Conservation (phyloP, 768 basidiomycete genomes). For the Lactarius vividus region DNA sequence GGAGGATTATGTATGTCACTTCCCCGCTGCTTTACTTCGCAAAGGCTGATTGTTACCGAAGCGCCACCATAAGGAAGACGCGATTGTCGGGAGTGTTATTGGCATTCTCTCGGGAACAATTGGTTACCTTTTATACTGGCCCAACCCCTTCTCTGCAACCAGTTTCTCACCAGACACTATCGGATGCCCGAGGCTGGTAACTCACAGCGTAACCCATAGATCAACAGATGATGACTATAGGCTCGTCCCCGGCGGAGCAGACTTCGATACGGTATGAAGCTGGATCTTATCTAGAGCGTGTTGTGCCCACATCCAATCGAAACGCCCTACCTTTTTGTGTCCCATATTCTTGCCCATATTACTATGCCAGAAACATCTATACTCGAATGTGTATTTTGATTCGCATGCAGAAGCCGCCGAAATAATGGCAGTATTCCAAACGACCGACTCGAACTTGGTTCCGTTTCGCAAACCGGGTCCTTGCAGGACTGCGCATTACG, state of each 20-base stretch:
- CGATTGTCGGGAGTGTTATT: slow-evolving; percentile 59
- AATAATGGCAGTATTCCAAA: not conserved
- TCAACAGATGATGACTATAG: slow-evolving; percentile 43
- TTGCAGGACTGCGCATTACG: not conserved
- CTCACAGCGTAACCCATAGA: slow-evolving; percentile 25
- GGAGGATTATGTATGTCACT: slow-evolving; percentile 58
- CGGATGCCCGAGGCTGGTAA: slow-evolving; percentile 43
- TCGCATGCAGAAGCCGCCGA: not conserved
- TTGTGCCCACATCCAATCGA: not conserved
- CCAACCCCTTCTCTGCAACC: slow-evolving; percentile 50
- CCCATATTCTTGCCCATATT: too few relatives aligned
- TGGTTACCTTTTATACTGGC: slow-evolving; percentile 64
- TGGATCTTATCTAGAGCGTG: not conserved
- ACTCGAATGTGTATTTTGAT: not conserved
- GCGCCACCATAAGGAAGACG: slow-evolving; percentile 70
- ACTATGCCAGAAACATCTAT: not conserved
- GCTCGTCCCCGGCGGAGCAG: slow-evolving; percentile 31
- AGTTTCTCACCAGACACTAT: slow-evolving; percentile 37
- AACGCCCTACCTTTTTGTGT: not conserved
- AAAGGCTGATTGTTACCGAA: slow-evolving; percentile 32
- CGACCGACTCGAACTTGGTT: not conserved
- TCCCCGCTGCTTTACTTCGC: slow-evolving; percentile 7
- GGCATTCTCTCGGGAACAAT: slow-evolving; percentile 49
- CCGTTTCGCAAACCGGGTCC: not conserved
- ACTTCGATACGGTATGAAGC: slow-evolving; percentile 10